These are phyloP conservation scores for Cryptococcus floricola DNA, from an alignment of 1,284 basidiomycete genomes.

Conservation along the genomic window DNA sequence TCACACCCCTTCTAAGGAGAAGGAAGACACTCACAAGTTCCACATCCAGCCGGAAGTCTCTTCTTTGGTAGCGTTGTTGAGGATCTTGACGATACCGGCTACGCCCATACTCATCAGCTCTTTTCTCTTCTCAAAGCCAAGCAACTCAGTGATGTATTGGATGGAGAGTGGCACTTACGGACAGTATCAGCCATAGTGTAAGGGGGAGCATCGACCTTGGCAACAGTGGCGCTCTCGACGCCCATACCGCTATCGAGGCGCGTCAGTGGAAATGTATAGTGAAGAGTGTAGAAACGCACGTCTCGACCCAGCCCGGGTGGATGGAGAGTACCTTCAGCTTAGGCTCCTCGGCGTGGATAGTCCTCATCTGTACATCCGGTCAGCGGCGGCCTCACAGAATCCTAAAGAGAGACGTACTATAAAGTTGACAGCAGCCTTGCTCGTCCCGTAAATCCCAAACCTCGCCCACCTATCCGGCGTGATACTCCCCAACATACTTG, in stretches of 20 bases:
- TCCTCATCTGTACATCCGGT: not conserved
- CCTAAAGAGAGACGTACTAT: not conserved
- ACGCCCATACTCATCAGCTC: no score
- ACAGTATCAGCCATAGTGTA: not conserved
- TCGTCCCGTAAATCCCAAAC: constrained; percentile 10
- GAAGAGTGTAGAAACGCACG: not conserved
- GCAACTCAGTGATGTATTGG: no score
- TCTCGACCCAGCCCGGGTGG: constrained; percentile 5
- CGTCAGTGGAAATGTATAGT: not conserved
- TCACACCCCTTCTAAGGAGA: no score
- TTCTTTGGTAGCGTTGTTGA: no score
- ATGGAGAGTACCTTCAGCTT: constrained; percentile 2
- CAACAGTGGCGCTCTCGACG: not conserved
- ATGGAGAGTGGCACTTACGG: not conserved
- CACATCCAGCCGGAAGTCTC: no score
- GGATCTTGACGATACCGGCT: no score
- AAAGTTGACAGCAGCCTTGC: constrained; percentile 15
- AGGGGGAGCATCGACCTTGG: not conserved
- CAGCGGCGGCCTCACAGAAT: no score
- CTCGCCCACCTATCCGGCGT: constrained; percentile 3
- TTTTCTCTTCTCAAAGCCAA: no score
- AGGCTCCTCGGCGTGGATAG: constrained; percentile 6
- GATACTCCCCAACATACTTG: constrained; percentile 13
- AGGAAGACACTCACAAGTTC: no score
- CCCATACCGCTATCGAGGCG: not conserved